phyloP scores from a whole-genome alignment of 1,139 yeast species.

The Yamadazyma sp. region DNA sequence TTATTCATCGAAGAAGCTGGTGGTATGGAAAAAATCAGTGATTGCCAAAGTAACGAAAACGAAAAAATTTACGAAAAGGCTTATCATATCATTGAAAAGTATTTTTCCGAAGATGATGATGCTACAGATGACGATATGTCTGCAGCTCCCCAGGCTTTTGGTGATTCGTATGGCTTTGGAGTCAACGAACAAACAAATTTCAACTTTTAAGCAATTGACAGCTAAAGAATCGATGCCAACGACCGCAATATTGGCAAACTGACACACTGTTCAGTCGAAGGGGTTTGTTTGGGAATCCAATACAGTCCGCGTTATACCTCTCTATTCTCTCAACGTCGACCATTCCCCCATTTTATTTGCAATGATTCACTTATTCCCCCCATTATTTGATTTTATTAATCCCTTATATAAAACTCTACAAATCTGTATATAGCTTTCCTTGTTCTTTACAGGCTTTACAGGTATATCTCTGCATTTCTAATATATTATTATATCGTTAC shows the following conservation, averaged over 20 bases:
- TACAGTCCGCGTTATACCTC: slow-evolving; percentile 4
- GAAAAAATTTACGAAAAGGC: slow-evolving; percentile 93
- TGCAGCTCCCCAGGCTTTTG: slow-evolving; percentile 79
- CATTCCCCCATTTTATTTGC: neutral
- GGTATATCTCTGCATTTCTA: slow-evolving; percentile 16
- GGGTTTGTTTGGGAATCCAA: neutral
- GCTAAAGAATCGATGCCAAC: too few species aligned
- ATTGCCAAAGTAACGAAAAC: slow-evolving; percentile 88
- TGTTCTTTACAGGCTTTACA: slow-evolving; percentile 12
- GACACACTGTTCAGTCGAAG: too few species aligned
- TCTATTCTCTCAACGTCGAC: slow-evolving; percentile 6
- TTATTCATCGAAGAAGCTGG: slow-evolving; percentile 96
- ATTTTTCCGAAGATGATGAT: slow-evolving; percentile 82
- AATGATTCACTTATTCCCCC: slow-evolving; percentile 5
- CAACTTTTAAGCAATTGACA: slow-evolving; percentile 34
- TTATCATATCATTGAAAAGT: slow-evolving; percentile 83
- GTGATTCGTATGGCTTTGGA: slow-evolving; percentile 88
- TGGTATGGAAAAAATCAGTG: slow-evolving; percentile 95
- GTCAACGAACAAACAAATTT: slow-evolving; percentile 54
- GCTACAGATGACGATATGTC: slow-evolving; percentile 68
- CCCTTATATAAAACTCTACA: slow-evolving; percentile 11
- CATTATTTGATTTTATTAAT: neutral
- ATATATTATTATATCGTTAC: too few species aligned
- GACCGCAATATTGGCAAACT: neutral
- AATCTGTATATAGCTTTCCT: slow-evolving; percentile 9